phyloP scores from a whole-genome alignment of 441 rosid genomes.

The Croton setiger region DNA sequence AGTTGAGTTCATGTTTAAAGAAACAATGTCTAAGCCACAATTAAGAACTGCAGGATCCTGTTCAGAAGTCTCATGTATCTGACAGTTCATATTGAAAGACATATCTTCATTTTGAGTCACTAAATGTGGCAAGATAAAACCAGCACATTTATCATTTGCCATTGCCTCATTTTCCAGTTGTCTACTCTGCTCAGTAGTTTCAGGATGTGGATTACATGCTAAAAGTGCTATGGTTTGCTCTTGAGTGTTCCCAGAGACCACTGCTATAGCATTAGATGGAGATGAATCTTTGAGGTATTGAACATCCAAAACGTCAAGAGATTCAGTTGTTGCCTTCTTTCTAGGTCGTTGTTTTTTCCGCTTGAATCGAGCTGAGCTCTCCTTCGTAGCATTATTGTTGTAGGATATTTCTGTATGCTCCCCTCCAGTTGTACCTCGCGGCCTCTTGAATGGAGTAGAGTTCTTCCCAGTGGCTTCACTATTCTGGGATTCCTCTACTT shows the following conservation, averaged over 20 bases:
- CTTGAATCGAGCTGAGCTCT: conserved; percentile 14
- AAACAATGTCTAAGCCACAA: conserved; percentile 26
- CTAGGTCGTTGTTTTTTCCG: conserved; percentile 30
- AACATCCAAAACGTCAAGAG: conserved; percentile 31
- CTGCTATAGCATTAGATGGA: conserved; percentile 32
- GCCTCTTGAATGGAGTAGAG: conserved; percentile 28
- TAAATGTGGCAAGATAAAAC: conserved; percentile 21
- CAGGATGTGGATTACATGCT: conserved; percentile 29
- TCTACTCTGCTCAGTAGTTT: conserved; percentile 30
- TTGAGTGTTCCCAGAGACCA: conserved; percentile 27
- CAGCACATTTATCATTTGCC: conserved; percentile 25
- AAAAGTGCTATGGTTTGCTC: conserved; percentile 29
- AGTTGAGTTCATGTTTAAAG: conserved; percentile 20
- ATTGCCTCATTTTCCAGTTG: conserved; percentile 30
- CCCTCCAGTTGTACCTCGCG: conserved; percentile 55
- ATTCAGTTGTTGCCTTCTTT: conserved; percentile 36
- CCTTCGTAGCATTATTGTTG: neutral
- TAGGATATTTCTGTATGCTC: conserved; percentile 7
- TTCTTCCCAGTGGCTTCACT: conserved; percentile 27
- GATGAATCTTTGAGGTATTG: conserved; percentile 44
- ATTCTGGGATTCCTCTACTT: conserved; percentile 23
- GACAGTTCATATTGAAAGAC: conserved; percentile 23
- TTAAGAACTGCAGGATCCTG: conserved; percentile 19
- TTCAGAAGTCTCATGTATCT: conserved; percentile 16
- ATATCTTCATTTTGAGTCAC: conserved; percentile 36